Conservation (phyloP, 768 basidiomycete species). For the Rhizopogon rudus region DNA sequence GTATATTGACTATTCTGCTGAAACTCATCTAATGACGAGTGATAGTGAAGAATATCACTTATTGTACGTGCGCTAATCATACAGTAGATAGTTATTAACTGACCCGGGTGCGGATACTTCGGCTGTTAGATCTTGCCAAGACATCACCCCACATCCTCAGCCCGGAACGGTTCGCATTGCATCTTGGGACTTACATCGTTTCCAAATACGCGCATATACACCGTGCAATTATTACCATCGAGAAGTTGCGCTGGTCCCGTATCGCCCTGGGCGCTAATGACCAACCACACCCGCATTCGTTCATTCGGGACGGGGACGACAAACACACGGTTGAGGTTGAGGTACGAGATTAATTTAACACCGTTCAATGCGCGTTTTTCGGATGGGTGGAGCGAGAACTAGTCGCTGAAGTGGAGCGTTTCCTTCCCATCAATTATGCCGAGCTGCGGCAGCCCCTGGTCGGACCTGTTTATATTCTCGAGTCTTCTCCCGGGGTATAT, state of each 20-base stretch:
- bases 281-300: slow-evolving; percentile 70
- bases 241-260: slow-evolving; percentile 82
- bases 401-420: slow-evolving; percentile 2
- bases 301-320: slow-evolving; percentile 87
- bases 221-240: slow-evolving; percentile 65
- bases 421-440: not conserved
- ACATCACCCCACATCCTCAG: slow-evolving; percentile 80
- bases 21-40: not conserved
- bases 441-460: slow-evolving; percentile 2
- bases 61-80: slow-evolving; percentile 35
- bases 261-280: slow-evolving; percentile 46
- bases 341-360: slow-evolving; percentile 28
- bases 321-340: slow-evolving; percentile 64
- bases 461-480: not conserved
- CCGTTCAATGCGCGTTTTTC: not conserved
- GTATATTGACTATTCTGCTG: slow-evolving; percentile 18
- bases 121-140: slow-evolving; percentile 69
- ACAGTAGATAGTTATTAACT: not conserved
- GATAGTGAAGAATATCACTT: slow-evolving; percentile 65
- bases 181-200: slow-evolving; percentile 80
- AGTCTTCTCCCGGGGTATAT: not conserved
- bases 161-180: slow-evolving; percentile 83
- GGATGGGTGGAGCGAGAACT: not conserved
- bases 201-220: slow-evolving; percentile 73
- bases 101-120: not conserved